phyloP scores from a whole-genome alignment of 2,329 filamentous ascomycete genomes.

The Pyrenophora graminea region DNA sequence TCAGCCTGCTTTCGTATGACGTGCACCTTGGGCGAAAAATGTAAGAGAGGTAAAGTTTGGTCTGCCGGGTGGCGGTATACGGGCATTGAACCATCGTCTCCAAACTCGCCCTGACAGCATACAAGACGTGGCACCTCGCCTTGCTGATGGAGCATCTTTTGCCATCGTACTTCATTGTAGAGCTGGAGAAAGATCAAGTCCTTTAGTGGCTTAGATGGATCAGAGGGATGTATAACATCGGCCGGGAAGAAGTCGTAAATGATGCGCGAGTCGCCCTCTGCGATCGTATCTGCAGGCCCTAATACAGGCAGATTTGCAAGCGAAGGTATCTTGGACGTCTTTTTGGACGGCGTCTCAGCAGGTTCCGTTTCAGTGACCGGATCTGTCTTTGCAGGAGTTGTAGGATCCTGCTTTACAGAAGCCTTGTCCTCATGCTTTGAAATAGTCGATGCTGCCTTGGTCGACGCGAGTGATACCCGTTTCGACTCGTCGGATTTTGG shows the following conservation, averaged over 20 bases:
- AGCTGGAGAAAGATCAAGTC: conserved; percentile 70
- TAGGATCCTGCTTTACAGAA: conserved; percentile 1
- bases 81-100: conserved; percentile 72
- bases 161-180: conserved; percentile 78
- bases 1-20: conserved; percentile 72
- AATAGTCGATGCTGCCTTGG: conserved; percentile 12
- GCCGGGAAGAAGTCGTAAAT: conserved; percentile 69
- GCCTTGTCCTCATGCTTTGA: conserved; percentile 12
- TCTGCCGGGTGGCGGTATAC: conserved; percentile 96
- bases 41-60: conserved; percentile 75
- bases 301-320: conserved; percentile 47
- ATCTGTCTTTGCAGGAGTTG: conserved; percentile 4
- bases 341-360: not conserved
- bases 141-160: conserved; percentile 88
- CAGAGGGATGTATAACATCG: conserved; percentile 28
- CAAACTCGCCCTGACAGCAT: conserved; percentile 79
- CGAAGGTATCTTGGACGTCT: conserved; percentile 41
- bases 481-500: conserved; percentile 33
- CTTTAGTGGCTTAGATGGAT: conserved; percentile 50
- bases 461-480: conserved; percentile 13
- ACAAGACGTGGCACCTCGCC: conserved; percentile 91
- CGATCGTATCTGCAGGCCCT: conserved; percentile 62
- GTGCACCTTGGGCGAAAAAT: conserved; percentile 75
- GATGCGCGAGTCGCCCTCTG: conserved; percentile 80
- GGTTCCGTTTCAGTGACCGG: not conserved